Evolutionary conservation across 768 basidiomycete species (phyloP), one percentile per base, ranked within the genome.

Genomic region (Agaricus sinodeliciosus): DNA sequence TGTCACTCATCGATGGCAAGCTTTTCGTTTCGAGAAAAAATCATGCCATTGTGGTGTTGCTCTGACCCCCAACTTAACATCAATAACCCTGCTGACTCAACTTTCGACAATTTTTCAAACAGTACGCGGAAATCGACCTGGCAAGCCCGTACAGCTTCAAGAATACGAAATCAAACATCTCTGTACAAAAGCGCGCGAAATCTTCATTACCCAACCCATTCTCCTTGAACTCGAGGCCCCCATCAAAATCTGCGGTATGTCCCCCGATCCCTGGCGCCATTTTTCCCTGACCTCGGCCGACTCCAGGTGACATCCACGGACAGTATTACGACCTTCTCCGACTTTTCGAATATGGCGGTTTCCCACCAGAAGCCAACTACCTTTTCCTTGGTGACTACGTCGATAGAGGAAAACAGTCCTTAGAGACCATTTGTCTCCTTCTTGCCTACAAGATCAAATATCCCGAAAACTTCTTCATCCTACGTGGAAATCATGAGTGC

Each of bases 361-460:
- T 99, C 73, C 95, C 95, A 31, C 95, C 95, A 74, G 95, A 99
- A 83, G 94, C 95, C 55, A 99, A 99, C 75, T 99, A 99, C 74
- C 88, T 99, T 61, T 99, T 99, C 82, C 84, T 99, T 49, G 95
- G 95, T 58, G 95, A 99, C 74, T 99, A 99, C 66, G 95, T 99
- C 65, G 95, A 99, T 75, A 87, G 95, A 68, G 95, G 95, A 62
- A 99, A 99, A 72, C 95, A 99, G 71, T 93, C 90, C 43, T 81
- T 99, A 63, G 95, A 99, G 75, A 99, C 95, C n/a, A 99, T 99
- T 68, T 97, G 95, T 68, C 84, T 99, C 43, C 80, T 99, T 55
- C 84, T 99, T 60, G 94, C 95, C 43, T 99, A 99, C 88, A 99
- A 99, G 82, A 95, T 95, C 80, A 99, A 98, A 80, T 99, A 97